Base-by-base conservation (phyloP, 495 filamentous ascomycete genomes). In the Aeminium ludgeri region DNA sequence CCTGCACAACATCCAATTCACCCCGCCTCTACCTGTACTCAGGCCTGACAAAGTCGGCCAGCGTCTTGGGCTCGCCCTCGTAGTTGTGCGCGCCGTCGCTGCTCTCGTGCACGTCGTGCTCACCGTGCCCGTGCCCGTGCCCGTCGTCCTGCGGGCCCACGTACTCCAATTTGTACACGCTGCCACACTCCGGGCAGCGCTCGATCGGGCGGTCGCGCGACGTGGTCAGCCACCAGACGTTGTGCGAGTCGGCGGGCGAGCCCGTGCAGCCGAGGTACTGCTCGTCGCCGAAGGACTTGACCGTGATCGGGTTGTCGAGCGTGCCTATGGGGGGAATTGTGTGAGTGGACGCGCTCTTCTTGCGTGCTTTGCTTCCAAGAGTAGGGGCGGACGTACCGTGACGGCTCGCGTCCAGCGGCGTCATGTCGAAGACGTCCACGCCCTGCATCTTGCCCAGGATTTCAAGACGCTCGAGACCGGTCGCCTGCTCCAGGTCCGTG, bases 391-490 rank as follows among this genome's bases (percentile, higher is more conserved):
- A 56, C 72, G 43, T 65, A 83, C 82, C 85, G 67, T 73, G 76
- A 45, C 89, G 74, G 50, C 80, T 86, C 28, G 89, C 72, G 66
- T 94, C 86, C 48, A 99, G 70, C 33, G 89, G 91, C 64, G 76
- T 79, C 86, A 94, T 93, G 64, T 99, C 91, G 65, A 96, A 99
- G 57, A 96, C 69, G 61, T 99, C 89, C 48, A 99, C 69, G 51
- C 89, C 84, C 69, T 96, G 82, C 79, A 95, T 93, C 74, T 99
- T 99, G 62, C 89, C 89, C 64, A 96, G 67, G 54, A 99, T 86
- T 63, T 99, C 89, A 54, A 99, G 74, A 66, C 89, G 87, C 70
- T 99, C 89, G 38, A 99, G 70, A 74, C 89, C 89, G 49, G 89
- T 96, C 33, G 87, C 67, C 61, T 99, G 89, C 55, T 93, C 82